Conservation (phyloP, 805 yeast species). For the Helenozyma baotianmanensis region DNA sequence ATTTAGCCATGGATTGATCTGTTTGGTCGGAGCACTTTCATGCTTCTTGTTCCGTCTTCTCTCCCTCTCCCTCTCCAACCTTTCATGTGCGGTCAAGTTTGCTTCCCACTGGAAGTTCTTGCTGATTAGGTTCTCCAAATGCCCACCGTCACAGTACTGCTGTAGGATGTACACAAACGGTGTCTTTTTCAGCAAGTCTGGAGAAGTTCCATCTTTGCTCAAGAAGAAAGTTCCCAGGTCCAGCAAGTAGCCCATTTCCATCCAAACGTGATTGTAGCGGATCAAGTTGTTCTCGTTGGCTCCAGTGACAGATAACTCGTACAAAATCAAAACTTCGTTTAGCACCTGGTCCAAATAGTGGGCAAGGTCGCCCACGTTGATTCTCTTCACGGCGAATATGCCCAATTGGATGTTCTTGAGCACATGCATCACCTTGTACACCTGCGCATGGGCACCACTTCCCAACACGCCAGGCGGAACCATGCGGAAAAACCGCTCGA, state of each 20-base stretch:
- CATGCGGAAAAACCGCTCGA: conserved; percentile 62
- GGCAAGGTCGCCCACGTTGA: conserved; percentile 75
- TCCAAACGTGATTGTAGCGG: conserved; percentile 88
- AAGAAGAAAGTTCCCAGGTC: conserved; percentile 37
- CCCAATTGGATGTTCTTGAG: conserved; percentile 70
- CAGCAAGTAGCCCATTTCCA: conserved; percentile 59
- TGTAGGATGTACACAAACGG: conserved; percentile 79
- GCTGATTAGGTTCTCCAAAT: conserved; percentile 60
- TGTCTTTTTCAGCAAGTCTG: conserved; percentile 16
- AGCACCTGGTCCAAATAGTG: conserved; percentile 66
- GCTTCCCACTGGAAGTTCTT: conserved; percentile 20
- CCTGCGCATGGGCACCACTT: conserved; percentile 81
- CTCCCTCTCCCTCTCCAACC: conserved; percentile 23
- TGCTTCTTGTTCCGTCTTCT: conserved; percentile 15
- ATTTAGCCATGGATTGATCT: conserved; percentile 33
- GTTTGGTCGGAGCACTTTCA: no score
- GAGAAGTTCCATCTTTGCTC: conserved; percentile 4
- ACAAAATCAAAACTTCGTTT: conserved; percentile 72
- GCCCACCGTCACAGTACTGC: conserved; percentile 88
- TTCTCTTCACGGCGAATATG: conserved; percentile 76
- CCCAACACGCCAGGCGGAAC: conserved; percentile 56
- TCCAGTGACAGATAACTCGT: conserved; percentile 41
- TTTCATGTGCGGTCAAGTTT: conserved; percentile 22
- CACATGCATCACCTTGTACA: conserved; percentile 78
- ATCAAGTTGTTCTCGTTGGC: conserved; percentile 57